A percentile compares a stretch with the other conserved stretches of the same genome.
Evolutionary conservation across 352 stramenopile genomes (phyloP).

Genomic region (Globisporangium barbulae): DNA sequence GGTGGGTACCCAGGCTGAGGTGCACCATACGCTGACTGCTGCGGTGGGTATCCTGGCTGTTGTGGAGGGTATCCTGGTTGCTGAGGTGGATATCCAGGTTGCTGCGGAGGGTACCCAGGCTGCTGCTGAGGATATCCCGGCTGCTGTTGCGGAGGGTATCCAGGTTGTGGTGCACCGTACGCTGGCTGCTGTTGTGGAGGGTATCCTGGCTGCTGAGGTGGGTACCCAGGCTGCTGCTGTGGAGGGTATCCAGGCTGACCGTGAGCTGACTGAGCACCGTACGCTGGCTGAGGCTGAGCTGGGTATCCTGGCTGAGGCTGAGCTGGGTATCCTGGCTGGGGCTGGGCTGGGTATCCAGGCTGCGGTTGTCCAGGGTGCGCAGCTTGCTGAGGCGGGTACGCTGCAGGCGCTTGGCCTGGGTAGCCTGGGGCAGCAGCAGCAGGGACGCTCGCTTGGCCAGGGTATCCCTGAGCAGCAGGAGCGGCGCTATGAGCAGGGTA

Average conservation of each 20-base stretch:
- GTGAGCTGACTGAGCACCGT: conserved; percentile 19
- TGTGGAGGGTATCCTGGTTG: conserved; percentile 29
- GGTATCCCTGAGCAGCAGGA: conserved; percentile 13
- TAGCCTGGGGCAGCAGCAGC: conserved; percentile 16
- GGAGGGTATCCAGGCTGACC: conserved; percentile 23
- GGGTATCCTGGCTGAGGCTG: conserved; percentile 23
- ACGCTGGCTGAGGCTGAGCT: conserved; percentile 21
- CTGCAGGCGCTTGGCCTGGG: conserved; percentile 3
- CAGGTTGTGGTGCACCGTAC: conserved; percentile 23
- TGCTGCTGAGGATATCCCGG: conserved; percentile 18
- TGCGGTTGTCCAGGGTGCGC: conserved; percentile 20
- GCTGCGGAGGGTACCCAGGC: conserved; percentile 21
- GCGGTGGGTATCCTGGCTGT: conserved; percentile 21
- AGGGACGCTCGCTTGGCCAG: neutral
- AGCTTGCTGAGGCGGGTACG: neutral
- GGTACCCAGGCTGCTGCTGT: conserved; percentile 27
- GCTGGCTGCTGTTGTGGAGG: conserved; percentile 18
- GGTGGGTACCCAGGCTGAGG: conserved; percentile 16
- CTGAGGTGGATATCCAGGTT: conserved; percentile 18
- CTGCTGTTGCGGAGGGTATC: conserved; percentile 27
- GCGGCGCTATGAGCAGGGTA: conserved; percentile 9
- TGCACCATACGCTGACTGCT: conserved; percentile 13
- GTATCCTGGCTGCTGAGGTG: conserved; percentile 23
- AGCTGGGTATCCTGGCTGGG: conserved; percentile 19
- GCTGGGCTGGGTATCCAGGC: conserved; percentile 26